phyloP scores from a whole-genome alignment of 2,329 filamentous ascomycete genomes.

The Fusarium bactridioides region DNA sequence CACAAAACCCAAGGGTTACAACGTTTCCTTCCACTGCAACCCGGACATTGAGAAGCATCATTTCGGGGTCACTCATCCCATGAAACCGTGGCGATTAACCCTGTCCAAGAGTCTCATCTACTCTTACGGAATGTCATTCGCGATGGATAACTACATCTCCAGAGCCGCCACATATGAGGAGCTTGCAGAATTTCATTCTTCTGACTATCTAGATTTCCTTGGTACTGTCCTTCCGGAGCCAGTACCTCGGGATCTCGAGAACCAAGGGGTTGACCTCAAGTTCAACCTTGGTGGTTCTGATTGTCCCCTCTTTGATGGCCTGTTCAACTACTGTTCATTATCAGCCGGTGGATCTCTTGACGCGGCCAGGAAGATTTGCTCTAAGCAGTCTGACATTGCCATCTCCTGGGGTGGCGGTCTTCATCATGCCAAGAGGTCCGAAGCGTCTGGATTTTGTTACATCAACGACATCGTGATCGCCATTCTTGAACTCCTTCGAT shows the following conservation, averaged over 20 bases:
- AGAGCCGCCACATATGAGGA: slow-evolving; percentile 88
- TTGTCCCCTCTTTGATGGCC: slow-evolving; percentile 94
- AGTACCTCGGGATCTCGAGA: slow-evolving; percentile 70
- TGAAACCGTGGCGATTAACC: slow-evolving; percentile 98
- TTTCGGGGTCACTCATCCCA: slow-evolving; percentile 95
- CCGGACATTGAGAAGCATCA: slow-evolving; percentile 95
- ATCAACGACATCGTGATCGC: slow-evolving; percentile 98
- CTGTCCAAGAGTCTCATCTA: slow-evolving; percentile 94
- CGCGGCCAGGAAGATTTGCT: slow-evolving; percentile 87
- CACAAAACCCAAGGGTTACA: slow-evolving; percentile 82
- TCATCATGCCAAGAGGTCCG: slow-evolving; percentile 93
- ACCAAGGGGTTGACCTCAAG: slow-evolving; percentile 68
- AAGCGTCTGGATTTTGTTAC: slow-evolving; percentile 97
- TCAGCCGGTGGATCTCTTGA: slow-evolving; percentile 92
- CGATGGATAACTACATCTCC: slow-evolving; percentile 93
- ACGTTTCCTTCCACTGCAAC: slow-evolving; percentile 95
- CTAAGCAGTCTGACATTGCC: slow-evolving; percentile 89
- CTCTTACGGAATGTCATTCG: slow-evolving; percentile 93
- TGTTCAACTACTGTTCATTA: slow-evolving; percentile 94
- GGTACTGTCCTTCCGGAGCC: slow-evolving; percentile 73
- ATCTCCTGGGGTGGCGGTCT: slow-evolving; percentile 98
- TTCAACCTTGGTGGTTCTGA: slow-evolving; percentile 93
- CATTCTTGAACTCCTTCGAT: slow-evolving; percentile 85
- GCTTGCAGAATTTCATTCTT: slow-evolving; percentile 84
- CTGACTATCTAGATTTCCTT: slow-evolving; percentile 91